Evolutionary conservation across 176 grass and related monocot species (phyloP).

Genomic region (Areca catechu): DNA sequence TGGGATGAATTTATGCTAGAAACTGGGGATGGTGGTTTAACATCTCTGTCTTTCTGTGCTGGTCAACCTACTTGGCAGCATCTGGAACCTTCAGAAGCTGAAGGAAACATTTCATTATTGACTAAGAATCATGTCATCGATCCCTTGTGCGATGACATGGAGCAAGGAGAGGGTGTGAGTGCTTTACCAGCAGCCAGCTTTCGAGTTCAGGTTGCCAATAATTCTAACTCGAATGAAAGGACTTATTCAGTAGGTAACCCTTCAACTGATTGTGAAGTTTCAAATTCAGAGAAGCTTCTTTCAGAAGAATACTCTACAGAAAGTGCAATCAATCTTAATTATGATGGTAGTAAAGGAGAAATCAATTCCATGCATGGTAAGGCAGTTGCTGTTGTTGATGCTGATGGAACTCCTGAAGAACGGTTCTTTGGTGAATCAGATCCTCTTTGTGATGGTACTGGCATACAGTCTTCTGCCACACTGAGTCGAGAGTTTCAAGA

Average conservation of each 20-base stretch:
- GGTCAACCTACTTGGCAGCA: constrained; percentile 12
- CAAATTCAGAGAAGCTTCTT: background rate
- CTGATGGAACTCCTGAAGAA: background rate
- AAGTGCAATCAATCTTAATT: background rate
- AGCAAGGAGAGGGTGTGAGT: background rate
- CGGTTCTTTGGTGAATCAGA: background rate
- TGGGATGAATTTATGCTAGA: constrained; percentile 41
- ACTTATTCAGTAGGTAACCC: background rate
- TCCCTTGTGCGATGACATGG: background rate
- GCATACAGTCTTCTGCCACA: background rate
- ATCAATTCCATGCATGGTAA: background rate
- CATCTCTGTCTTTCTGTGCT: constrained; percentile 15
- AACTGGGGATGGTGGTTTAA: constrained; percentile 13
- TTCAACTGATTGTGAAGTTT: background rate
- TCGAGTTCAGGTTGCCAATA: background rate
- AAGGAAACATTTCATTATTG: constrained; percentile 6
- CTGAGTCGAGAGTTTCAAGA: too few species aligned
- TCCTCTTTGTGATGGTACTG: background rate
- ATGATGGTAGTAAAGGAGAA: background rate
- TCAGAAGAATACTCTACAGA: background rate
- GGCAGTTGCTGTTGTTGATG: background rate
- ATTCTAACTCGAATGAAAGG: background rate
- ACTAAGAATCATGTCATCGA: constrained; percentile 10
- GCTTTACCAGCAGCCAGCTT: background rate
- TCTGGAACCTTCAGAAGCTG: background rate